Evolutionary conservation across 805 yeast species (phyloP).

Genomic region (Lachancea mirantina): DNA sequence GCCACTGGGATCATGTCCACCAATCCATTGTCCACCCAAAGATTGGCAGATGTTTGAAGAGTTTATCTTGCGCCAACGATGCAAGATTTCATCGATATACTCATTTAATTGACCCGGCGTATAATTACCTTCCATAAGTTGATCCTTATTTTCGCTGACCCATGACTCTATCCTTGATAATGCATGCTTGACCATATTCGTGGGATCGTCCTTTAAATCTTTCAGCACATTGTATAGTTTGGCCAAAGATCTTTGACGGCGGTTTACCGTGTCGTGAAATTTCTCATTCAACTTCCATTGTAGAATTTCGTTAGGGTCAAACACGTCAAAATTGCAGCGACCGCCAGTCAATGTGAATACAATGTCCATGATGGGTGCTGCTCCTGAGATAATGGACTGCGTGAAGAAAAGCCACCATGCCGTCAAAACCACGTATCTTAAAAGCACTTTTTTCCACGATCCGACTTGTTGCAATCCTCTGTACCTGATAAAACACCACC

Average conservation of each 20-base stretch:
- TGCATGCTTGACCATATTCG: slow-evolving; percentile 3
- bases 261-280: slow-evolving; percentile 16
- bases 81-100: slow-evolving; percentile 13
- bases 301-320: slow-evolving; percentile 9
- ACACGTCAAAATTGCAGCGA: slow-evolving; percentile 39
- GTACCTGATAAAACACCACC: slow-evolving; percentile 20
- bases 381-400: slow-evolving; percentile 46
- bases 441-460: slow-evolving; percentile 4
- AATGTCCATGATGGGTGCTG: slow-evolving; percentile 75
- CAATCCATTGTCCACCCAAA: slow-evolving; percentile 61
- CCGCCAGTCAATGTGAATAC: slow-evolving; percentile 82
- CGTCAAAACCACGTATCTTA: slow-evolving; percentile 50
- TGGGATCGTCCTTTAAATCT: slow-evolving; percentile 4
- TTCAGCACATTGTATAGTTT: slow-evolving; percentile 11
- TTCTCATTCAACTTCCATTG: slow-evolving; percentile 11
- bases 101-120: slow-evolving; percentile 13
- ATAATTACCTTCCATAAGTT: slow-evolving; percentile 9
- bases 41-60: slow-evolving; percentile 41
- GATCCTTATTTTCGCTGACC: slow-evolving; percentile 5
- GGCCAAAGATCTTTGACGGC: slow-evolving; percentile 14
- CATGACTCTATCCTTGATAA: slow-evolving; percentile 5
- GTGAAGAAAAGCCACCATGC: slow-evolving; percentile 81
- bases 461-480: slow-evolving; percentile 4
- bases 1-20: slow-evolving; percentile 96
- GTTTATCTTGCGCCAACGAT: slow-evolving; percentile 24